phyloP scores from a whole-genome alignment of 495 filamentous ascomycete species.

The Aspergillus bertholletiae region DNA sequence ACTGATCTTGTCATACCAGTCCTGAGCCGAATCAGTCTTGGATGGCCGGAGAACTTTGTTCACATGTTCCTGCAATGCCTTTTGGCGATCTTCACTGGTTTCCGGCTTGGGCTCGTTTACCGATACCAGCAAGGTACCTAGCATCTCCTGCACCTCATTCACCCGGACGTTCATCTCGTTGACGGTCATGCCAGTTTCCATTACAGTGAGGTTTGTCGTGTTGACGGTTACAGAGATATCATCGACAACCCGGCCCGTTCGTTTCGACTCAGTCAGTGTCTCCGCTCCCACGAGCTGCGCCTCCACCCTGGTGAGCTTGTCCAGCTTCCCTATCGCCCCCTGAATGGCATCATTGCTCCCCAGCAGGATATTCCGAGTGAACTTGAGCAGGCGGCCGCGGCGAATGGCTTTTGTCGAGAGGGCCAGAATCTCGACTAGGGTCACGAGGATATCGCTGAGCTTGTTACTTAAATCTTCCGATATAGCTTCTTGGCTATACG shows the following conservation, averaged over 20 bases:
- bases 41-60: slow-evolving; percentile 8
- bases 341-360: slow-evolving; percentile 25
- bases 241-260: slow-evolving; percentile 10
- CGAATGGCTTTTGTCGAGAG: slow-evolving; percentile 24
- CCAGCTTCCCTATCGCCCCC: slow-evolving; percentile 19
- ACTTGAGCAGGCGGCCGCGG: slow-evolving; percentile 22
- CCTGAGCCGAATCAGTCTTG: slow-evolving; percentile 10
- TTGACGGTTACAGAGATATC: slow-evolving; percentile 7
- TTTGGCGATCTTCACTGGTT: neutral
- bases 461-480: slow-evolving; percentile 19
- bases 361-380: slow-evolving; percentile 20
- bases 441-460: slow-evolving; percentile 25
- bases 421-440: slow-evolving; percentile 33
- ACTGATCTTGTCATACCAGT: slow-evolving; percentile 25
- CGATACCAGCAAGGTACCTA: slow-evolving; percentile 1
- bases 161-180: slow-evolving; percentile 16
- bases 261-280: slow-evolving; percentile 21
- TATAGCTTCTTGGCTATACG: slow-evolving; percentile 22
- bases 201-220: neutral
- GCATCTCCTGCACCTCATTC: slow-evolving; percentile 11
- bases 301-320: slow-evolving; percentile 23
- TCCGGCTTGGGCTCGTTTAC: neutral
- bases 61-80: slow-evolving; percentile 6
- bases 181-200: slow-evolving; percentile 8
- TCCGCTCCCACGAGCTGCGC: slow-evolving; percentile 26